Percentiles rank a stretch among this genome's conserved stretches.
Evolutionary conservation across 1,139 yeast species (phyloP).

Genomic region (Kluyveromyces sp.): DNA sequence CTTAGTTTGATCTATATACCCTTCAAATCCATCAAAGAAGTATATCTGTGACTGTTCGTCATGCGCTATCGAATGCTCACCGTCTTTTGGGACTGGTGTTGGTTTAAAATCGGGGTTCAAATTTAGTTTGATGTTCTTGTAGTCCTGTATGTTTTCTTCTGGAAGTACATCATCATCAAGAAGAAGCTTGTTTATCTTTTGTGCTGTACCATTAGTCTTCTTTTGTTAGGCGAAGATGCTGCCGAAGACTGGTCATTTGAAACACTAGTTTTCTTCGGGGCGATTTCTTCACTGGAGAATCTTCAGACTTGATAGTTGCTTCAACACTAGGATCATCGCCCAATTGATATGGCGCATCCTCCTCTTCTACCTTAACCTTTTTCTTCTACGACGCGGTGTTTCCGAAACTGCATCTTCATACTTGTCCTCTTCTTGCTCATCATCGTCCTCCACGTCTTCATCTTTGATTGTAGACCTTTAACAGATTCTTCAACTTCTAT

Average conservation of each 20-base stretch:
- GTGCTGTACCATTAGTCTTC: constrained; percentile 14
- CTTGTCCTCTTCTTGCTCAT: neutral
- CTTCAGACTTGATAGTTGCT: no score
- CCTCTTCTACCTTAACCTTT: no score
- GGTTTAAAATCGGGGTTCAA: constrained; percentile 30
- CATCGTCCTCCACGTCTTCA: neutral
- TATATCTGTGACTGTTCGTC: constrained; percentile 49
- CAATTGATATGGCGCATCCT: no score
- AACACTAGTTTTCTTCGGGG: constrained; percentile 5
- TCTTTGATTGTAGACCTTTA: neutral
- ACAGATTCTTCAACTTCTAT: no score
- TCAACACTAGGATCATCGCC: no score
- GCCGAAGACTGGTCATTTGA: neutral
- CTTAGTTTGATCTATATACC: constrained; percentile 82
- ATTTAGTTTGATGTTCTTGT: constrained; percentile 22
- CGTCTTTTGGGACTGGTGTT: constrained; percentile 32
- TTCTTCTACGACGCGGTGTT: no score
- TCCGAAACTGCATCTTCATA: no score
- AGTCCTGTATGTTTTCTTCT: constrained; percentile 10
- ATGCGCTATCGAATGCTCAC: constrained; percentile 29
- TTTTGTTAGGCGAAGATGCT: neutral
- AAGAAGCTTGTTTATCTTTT: constrained; percentile 12
- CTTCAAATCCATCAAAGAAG: constrained; percentile 81
- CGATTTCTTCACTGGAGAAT: neutral
- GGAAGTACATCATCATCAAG: constrained; percentile 5